Percentiles rank a stretch among this genome's conserved stretches.
Evolutionary conservation across 208 protist genomes (phyloP).

Genomic region (Crithidia sp.): DNA sequence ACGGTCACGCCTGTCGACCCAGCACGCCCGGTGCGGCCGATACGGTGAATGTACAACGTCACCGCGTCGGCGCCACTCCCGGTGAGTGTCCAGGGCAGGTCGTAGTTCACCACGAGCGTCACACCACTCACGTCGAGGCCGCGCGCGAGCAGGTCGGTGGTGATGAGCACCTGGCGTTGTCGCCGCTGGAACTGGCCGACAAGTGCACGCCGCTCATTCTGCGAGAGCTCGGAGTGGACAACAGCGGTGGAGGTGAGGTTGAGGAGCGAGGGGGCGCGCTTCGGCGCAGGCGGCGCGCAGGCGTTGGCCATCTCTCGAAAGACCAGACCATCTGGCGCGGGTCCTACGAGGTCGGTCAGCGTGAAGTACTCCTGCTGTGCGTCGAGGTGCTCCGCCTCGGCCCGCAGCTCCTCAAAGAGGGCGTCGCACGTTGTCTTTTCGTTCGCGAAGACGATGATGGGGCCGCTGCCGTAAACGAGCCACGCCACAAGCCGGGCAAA

Average conservation of each 20-base stretch:
- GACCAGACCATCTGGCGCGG: constrained; percentile 32
- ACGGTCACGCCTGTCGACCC: constrained; percentile 88
- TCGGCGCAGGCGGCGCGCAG: not conserved
- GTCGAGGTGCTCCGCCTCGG: constrained; percentile 54
- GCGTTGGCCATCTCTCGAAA: constrained; percentile 13
- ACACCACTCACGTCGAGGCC: constrained; percentile 96
- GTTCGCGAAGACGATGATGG: constrained; percentile 84
- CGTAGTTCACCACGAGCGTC: constrained; percentile 98
- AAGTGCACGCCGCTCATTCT: constrained; percentile 93
- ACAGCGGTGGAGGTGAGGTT: constrained; percentile 73
- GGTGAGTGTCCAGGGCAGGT: constrained; percentile 84
- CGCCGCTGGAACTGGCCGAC: constrained; percentile 95
- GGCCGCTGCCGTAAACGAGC: constrained; percentile 56
- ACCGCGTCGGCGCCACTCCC: constrained; percentile 47
- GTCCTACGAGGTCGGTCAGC: constrained; percentile 55
- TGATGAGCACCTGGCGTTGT: constrained; percentile 96
- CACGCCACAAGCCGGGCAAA: constrained; percentile 75
- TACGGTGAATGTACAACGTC: constrained; percentile 96
- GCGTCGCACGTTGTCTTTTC: constrained; percentile 76
- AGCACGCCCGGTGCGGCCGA: constrained; percentile 93
- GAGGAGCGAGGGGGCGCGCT: constrained; percentile 9
- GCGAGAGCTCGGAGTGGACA: constrained; percentile 82
- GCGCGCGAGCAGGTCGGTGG: constrained; percentile 96
- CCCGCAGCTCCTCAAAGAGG: constrained; percentile 65
- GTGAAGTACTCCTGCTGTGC: constrained; percentile 46